These are phyloP conservation scores for Carex pumila DNA, from an alignment of 176 grass and related monocot genomes.

Conservation along the genomic window DNA sequence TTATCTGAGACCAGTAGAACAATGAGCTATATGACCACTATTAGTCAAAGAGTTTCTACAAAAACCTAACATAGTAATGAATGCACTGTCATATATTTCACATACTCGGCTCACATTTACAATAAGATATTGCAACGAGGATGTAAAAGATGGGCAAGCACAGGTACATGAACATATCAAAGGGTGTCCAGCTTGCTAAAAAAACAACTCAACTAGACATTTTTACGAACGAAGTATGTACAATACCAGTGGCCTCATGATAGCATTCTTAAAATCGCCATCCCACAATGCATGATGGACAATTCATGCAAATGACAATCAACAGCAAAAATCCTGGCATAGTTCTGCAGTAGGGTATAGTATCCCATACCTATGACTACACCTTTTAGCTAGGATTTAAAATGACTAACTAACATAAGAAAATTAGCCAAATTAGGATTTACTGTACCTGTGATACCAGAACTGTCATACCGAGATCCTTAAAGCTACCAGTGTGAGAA, in stretches of 20 bases:
- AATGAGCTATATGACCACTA: not conserved
- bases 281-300: not conserved
- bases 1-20: not conserved
- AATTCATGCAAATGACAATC: not conserved
- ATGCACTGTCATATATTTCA: not conserved
- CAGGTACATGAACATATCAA: not conserved
- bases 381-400: not conserved
- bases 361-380: not conserved
- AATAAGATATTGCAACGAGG: not conserved
- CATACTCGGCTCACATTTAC: not conserved
- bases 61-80: not conserved
- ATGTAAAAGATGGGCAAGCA: not conserved
- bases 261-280: not conserved
- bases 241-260: not conserved
- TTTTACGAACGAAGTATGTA: not conserved
- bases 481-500: constrained; percentile 96
- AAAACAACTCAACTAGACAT: not conserved
- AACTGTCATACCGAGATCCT: constrained; percentile 98
- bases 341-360: not conserved
- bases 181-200: not conserved
- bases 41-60: not conserved
- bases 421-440: not conserved
- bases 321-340: not conserved
- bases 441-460: constrained; percentile 55
- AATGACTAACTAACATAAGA: not conserved